Evolutionary conservation across 805 yeast genomes (phyloP).

Genomic region (Phaffomyces thermotolerans): DNA sequence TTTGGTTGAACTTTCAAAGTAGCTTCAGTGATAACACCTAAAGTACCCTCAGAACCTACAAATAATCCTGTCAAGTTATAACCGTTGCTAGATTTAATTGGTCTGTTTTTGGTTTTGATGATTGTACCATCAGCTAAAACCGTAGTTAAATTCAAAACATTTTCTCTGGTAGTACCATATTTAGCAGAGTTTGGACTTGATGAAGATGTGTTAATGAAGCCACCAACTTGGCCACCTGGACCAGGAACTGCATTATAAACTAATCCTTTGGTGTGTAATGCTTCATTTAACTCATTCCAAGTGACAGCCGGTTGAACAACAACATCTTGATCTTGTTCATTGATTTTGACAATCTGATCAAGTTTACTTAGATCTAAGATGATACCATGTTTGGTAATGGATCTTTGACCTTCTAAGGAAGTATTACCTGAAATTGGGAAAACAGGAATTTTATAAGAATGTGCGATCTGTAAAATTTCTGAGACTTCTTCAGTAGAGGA

Average conservation of each 20-base stretch:
- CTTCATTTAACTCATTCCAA: slow-evolving; percentile 63
- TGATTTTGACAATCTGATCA: slow-evolving; percentile 48
- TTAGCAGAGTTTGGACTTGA: slow-evolving; percentile 74
- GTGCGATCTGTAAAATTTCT: slow-evolving; percentile 50
- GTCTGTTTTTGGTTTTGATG: slow-evolving; percentile 65
- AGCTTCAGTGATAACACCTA: slow-evolving; percentile 73
- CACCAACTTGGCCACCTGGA: slow-evolving; percentile 75
- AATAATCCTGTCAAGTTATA: slow-evolving; percentile 68
- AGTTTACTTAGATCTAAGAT: slow-evolving; percentile 55
- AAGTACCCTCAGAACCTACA: slow-evolving; percentile 72
- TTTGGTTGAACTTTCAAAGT: slow-evolving; percentile 61
- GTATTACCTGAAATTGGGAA: slow-evolving; percentile 75
- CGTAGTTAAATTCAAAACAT: slow-evolving; percentile 58
- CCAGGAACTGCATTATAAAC: slow-evolving; percentile 75
- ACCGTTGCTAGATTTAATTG: slow-evolving; percentile 73
- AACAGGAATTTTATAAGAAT: slow-evolving; percentile 55
- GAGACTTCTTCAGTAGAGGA: slow-evolving; percentile 60
- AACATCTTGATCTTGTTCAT: slow-evolving; percentile 63
- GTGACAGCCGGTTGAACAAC: slow-evolving; percentile 73
- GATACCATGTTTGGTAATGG: slow-evolving; percentile 61
- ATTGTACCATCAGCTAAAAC: slow-evolving; percentile 78
- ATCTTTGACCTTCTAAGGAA: slow-evolving; percentile 74
- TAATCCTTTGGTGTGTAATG: slow-evolving; percentile 38
- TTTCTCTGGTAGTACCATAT: slow-evolving; percentile 76
- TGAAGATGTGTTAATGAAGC: slow-evolving; percentile 72